phyloP scores from a whole-genome alignment of 2,329 filamentous ascomycete species.

The Stylonectria norvegica region DNA sequence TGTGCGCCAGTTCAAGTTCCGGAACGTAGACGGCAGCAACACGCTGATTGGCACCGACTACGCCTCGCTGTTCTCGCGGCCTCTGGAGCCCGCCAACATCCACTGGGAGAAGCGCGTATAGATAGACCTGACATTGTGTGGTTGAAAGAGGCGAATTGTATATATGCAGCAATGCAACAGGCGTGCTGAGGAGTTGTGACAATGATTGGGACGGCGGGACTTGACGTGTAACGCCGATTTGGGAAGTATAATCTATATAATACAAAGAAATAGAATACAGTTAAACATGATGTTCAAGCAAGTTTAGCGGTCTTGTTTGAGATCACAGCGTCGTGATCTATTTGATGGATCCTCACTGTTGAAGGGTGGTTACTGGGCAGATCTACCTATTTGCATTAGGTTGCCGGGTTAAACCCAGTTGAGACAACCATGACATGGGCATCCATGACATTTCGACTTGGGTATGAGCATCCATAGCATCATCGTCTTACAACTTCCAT shows the following conservation, averaged over 20 bases:
- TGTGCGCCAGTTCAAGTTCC: constrained; percentile 76
- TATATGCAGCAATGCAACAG: constrained; percentile 25
- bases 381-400: background rate
- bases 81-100: constrained; percentile 66
- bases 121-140: constrained; percentile 2
- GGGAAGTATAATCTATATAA: constrained; percentile 1
- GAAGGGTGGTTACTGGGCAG: background rate
- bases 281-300: no score
- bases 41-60: constrained; percentile 68
- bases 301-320: no score
- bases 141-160: constrained; percentile 21
- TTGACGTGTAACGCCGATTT: background rate
- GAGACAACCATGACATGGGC: no score
- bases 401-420: background rate
- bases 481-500: no score
- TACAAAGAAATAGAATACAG: constrained; percentile 1
- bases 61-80: constrained; percentile 69
- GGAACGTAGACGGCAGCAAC: constrained; percentile 68
- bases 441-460: background rate
- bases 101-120: constrained; percentile 69
- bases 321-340: background rate
- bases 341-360: background rate
- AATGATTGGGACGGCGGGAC: constrained; percentile 21
- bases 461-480: no score
- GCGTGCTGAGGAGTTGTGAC: constrained; percentile 26